A percentile compares a stretch with the other conserved stretches of the same genome.
Evolutionary conservation across 1,139 yeast species (phyloP).

Genomic region (Candida dubliniensis): DNA sequence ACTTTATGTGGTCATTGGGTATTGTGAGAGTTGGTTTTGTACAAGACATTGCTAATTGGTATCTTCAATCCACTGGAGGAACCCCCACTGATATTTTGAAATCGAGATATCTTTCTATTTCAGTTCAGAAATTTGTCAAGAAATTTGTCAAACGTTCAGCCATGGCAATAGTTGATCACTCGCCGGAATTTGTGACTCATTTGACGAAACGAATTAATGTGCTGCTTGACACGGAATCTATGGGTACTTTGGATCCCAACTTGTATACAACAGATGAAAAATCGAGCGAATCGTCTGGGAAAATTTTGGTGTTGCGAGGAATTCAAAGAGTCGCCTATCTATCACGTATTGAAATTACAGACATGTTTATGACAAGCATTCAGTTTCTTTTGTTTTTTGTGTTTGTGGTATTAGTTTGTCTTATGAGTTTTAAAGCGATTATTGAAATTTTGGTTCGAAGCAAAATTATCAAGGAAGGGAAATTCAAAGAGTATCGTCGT

Average conservation of each 20-base stretch:
- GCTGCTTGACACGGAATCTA: slow-evolving; percentile 34
- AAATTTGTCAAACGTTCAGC: slow-evolving; percentile 19
- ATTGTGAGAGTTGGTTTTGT: slow-evolving; percentile 77
- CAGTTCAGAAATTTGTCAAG: slow-evolving; percentile 55
- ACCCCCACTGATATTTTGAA: slow-evolving; percentile 69
- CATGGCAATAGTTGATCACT: slow-evolving; percentile 2
- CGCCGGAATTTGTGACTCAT: neutral
- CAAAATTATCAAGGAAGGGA: slow-evolving; percentile 59
- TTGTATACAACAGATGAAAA: slow-evolving; percentile 76
- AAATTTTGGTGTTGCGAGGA: slow-evolving; percentile 82
- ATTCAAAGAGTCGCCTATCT: slow-evolving; percentile 86
- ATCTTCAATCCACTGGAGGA: slow-evolving; percentile 96
- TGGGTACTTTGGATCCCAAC: slow-evolving; percentile 47
- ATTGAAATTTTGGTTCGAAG: slow-evolving; percentile 69
- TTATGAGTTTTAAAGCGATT: slow-evolving; percentile 70
- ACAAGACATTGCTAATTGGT: slow-evolving; percentile 90
- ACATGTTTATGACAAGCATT: slow-evolving; percentile 82
- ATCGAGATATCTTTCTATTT: slow-evolving; percentile 59
- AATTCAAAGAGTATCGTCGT: slow-evolving; percentile 74
- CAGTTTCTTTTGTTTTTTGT: slow-evolving; percentile 80
- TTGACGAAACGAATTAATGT: slow-evolving; percentile 16
- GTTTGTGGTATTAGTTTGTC: slow-evolving; percentile 63
- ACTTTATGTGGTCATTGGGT: slow-evolving; percentile 96
- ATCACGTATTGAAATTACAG: slow-evolving; percentile 83
- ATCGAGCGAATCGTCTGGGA: slow-evolving; percentile 51